phyloP scores from a whole-genome alignment of 192 early-diverging fungal genomes.

The Gaertneriomyces sp. region DNA sequence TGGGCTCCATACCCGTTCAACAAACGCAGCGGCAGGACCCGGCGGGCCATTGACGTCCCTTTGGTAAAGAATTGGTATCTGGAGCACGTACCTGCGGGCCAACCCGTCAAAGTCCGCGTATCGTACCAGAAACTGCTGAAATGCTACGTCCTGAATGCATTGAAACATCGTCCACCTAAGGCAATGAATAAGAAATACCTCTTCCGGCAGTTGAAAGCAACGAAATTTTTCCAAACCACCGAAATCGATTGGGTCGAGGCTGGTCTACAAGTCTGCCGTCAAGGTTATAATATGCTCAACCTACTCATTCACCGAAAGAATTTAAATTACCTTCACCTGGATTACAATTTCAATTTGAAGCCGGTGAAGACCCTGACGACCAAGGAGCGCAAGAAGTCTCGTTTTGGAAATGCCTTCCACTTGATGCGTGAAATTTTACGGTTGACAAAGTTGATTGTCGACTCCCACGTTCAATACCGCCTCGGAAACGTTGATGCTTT shows the following conservation, averaged over 20 bases:
- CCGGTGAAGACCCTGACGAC: slow-evolving; percentile 98
- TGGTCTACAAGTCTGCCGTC: slow-evolving; percentile 94
- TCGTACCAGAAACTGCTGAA: slow-evolving; percentile 98
- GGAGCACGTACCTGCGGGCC: slow-evolving; percentile 87
- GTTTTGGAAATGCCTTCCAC: slow-evolving; percentile 98
- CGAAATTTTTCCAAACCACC: slow-evolving; percentile 98
- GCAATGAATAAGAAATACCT: slow-evolving; percentile 89
- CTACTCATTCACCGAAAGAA: slow-evolving; percentile 98
- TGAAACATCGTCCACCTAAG: slow-evolving; percentile 84
- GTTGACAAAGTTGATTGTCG: slow-evolving; percentile 93
- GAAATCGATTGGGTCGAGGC: slow-evolving; percentile 99
- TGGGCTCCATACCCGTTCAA: slow-evolving; percentile 99
- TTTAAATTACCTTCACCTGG: slow-evolving; percentile 95
- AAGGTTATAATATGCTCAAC: slow-evolving; percentile 99
- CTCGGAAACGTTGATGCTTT: slow-evolving; percentile 98
- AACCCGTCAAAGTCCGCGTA: slow-evolving; percentile 97
- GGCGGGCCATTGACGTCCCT: slow-evolving; percentile 90
- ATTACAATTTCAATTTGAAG: slow-evolving; percentile 99
- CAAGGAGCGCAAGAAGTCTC: slow-evolving; percentile 98
- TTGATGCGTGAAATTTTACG: slow-evolving; percentile 91
- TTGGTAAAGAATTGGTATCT: slow-evolving; percentile 98
- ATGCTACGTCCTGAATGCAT: slow-evolving; percentile 89
- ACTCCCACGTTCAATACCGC: slow-evolving; percentile 97
- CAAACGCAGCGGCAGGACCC: slow-evolving; percentile 82
- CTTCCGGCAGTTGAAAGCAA: slow-evolving; percentile 90